Evolutionary conservation across 2,329 filamentous ascomycete genomes (phyloP), one percentile per base, ranked within the genome.

Genomic region (Ilyonectria mors-panacis): DNA sequence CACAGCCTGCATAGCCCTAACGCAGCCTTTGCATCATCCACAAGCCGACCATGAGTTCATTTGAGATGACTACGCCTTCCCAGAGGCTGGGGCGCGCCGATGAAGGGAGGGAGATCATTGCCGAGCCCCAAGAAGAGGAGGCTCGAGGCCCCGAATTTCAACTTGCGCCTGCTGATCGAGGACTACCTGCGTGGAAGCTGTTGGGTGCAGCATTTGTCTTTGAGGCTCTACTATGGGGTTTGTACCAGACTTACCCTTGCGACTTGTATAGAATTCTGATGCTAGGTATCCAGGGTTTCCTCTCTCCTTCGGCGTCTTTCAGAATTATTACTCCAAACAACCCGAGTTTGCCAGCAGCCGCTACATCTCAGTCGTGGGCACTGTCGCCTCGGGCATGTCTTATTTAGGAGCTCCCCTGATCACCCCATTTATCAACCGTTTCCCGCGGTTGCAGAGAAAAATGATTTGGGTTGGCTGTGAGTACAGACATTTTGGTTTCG

Each of bases 391-490:
- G 2, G 78, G 79, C 12, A 50, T 80, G 3, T 72, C 66, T 3
- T 82, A 78, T 59, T 72, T 82, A 2, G 79, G 79, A 1, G 77
- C 79, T 15, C 81, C 81, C 0, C 33, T 81, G 12, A 70, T 77
- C 21, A 78, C 78, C 6, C 72, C 78, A 4, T 50, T 83, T 6
- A 74, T 79, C 0, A 76, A 78, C 64, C 78, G 80, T 2, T 80
- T 74, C 42, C 73, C 75, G 15, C 72, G 75, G 13, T 80, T 78
- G 64, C 78, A 79, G 48, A 68, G 69, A 2, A 75, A 77, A 0
- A 78, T 81, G 72, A 81, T 85, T 6, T 80, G 74, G 68, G 53
- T 80, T 13, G 82, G 79, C 15, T 84, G 37, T 39, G 37, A 39
- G 37, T 15, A 39, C 37, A 39, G 10, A 15, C 37, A 39, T 39